A percentile compares a stretch with the other conserved stretches of the same genome.
These are phyloP conservation scores for Pulveroboletus sp. DNA, from an alignment of 768 basidiomycete species.

Conservation along the genomic window DNA sequence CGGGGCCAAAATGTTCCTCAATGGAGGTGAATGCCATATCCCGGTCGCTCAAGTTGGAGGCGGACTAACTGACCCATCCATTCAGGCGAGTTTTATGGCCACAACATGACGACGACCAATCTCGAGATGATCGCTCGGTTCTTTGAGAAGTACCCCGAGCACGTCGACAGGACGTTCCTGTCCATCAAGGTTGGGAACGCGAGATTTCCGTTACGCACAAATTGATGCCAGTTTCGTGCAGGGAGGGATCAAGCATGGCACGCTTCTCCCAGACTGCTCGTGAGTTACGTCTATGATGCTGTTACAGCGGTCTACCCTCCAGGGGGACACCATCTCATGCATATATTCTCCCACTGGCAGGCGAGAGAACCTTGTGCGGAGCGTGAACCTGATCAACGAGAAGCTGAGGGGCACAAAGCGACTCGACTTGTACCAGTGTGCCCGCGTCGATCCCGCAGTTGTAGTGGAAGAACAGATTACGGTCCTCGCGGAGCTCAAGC, in stretches of 20 bases:
- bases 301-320: neutral
- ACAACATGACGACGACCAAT: constrained; percentile 38
- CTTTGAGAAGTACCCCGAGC: constrained; percentile 40
- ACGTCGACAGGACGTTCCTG: constrained; percentile 34
- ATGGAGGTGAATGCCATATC: constrained; percentile 37
- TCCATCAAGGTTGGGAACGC: constrained; percentile 28
- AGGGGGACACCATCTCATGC: no score
- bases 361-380: constrained; percentile 41
- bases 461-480: constrained; percentile 45
- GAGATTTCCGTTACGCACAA: neutral
- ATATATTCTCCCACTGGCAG: neutral
- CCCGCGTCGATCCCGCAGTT: constrained; percentile 41
- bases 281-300: no score
- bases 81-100: constrained; percentile 56
- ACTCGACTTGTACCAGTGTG: constrained; percentile 56
- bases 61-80: neutral
- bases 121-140: constrained; percentile 49
- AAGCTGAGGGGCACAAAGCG: constrained; percentile 51
- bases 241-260: constrained; percentile 7
- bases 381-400: constrained; percentile 40
- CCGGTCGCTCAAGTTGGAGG: neutral
- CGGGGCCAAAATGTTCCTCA: constrained; percentile 47
- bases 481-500: constrained; percentile 39
- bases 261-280: constrained; percentile 25
- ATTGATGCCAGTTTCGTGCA: neutral